A percentile compares a stretch with the other conserved stretches of the same genome.
Conservation (phyloP, 805 yeast genomes). For the Candida caryicola region DNA sequence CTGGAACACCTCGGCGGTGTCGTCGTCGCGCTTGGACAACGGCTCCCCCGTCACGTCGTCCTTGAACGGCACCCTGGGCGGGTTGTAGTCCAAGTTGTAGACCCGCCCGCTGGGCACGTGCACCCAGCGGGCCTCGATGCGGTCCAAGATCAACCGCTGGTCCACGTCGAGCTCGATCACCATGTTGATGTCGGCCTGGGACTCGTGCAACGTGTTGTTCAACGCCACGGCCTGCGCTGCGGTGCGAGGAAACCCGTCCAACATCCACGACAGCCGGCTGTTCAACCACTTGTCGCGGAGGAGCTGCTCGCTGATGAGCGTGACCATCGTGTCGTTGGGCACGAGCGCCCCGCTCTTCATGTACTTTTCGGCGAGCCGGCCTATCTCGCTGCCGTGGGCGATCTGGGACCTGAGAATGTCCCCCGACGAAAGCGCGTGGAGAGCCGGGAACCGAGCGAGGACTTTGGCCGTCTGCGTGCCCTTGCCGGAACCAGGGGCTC, state of each 20-base stretch:
- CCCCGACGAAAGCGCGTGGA: slow-evolving; percentile 75
- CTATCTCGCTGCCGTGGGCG: slow-evolving; percentile 49
- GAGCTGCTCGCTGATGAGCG: slow-evolving; percentile 53
- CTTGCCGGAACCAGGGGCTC: slow-evolving; percentile 96
- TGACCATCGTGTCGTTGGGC: slow-evolving; percentile 69
- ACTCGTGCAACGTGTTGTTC: slow-evolving; percentile 39
- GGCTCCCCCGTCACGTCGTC: slow-evolving; percentile 93
- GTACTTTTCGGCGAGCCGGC: slow-evolving; percentile 52
- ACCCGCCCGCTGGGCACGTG: slow-evolving; percentile 84
- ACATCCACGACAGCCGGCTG: slow-evolving; percentile 55
- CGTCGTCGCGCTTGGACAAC: slow-evolving; percentile 76
- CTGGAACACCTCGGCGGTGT: slow-evolving; percentile 69
- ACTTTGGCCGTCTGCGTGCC: slow-evolving; percentile 81
- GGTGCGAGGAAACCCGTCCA: slow-evolving; percentile 94
- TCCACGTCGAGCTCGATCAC: slow-evolving; percentile 90
- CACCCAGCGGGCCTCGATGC: slow-evolving; percentile 84
- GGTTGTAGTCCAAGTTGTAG: slow-evolving; percentile 82
- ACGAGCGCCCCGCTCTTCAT: slow-evolving; percentile 66
- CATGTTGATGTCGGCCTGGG: slow-evolving; percentile 52
- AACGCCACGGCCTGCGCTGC: slow-evolving; percentile 64
- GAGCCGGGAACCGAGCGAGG: slow-evolving; percentile 47
- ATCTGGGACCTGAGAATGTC: slow-evolving; percentile 76
- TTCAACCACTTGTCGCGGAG: slow-evolving; percentile 41
- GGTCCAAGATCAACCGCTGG: slow-evolving; percentile 70
- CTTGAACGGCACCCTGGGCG: slow-evolving; percentile 76